Conservation (phyloP, 1,284 basidiomycete genomes). For the Puccinia triticina region DNA sequence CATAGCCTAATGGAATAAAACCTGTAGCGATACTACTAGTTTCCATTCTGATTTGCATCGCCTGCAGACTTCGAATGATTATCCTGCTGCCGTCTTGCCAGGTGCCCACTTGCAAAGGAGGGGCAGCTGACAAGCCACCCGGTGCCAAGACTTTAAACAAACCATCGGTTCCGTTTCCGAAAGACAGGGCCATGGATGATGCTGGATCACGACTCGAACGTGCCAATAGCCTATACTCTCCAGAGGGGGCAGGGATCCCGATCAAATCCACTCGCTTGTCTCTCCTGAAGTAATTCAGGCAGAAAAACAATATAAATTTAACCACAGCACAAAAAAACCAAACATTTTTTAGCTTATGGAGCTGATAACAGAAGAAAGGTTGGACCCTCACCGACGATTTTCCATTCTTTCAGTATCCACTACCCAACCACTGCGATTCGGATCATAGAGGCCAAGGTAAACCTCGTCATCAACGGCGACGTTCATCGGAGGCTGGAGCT, state of each 20-base stretch:
- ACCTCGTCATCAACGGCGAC: slow-evolving; percentile 33
- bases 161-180: slow-evolving; percentile 22
- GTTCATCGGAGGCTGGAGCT: not conserved
- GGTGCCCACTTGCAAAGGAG: slow-evolving; percentile 40
- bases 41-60: slow-evolving; percentile 35
- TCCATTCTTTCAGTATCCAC: slow-evolving; percentile 42
- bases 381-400: slow-evolving; percentile 13
- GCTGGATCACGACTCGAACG: slow-evolving; percentile 8
- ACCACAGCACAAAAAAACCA: not conserved
- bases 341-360: not conserved
- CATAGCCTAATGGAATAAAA: slow-evolving; percentile 18
- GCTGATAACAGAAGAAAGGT: not conserved
- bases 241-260: slow-evolving; percentile 24
- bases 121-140: not conserved
- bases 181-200: slow-evolving; percentile 10
- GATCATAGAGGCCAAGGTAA: slow-evolving; percentile 32
- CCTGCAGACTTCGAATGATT: slow-evolving; percentile 30
- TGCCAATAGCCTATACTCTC: slow-evolving; percentile 34
- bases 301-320: not conserved
- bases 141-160: slow-evolving; percentile 38
- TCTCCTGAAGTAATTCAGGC: not conserved
- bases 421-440: slow-evolving; percentile 40
- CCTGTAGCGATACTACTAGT: not conserved
- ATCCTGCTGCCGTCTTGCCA: slow-evolving; percentile 43
- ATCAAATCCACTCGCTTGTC: slow-evolving; percentile 24